These are phyloP conservation scores for Cytospora schulzeri DNA, from an alignment of 2,329 filamentous ascomycete species.

Conservation along the genomic window DNA sequence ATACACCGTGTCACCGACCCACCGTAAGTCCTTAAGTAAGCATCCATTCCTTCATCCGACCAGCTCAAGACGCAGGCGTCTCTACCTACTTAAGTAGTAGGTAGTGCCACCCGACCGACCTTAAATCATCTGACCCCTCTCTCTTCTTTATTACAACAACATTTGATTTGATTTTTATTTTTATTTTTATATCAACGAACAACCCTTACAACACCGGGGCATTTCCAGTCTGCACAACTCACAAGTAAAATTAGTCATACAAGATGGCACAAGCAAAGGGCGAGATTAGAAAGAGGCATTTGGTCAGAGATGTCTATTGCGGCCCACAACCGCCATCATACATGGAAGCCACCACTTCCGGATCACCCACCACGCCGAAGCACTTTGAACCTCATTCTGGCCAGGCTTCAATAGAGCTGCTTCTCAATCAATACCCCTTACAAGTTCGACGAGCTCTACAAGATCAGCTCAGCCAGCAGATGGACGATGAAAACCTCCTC, in stretches of 20 bases:
- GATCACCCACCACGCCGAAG: neutral
- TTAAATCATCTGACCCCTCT: too few relatives aligned
- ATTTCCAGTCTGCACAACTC: neutral
- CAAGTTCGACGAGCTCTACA: slow-evolving; percentile 3
- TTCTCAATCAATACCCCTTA: slow-evolving; percentile 8
- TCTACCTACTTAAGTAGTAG: too few relatives aligned
- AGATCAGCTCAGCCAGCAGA: slow-evolving; percentile 3
- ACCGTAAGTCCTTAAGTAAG: too few relatives aligned
- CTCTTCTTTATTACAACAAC: too few relatives aligned
- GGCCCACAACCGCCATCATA: slow-evolving; percentile 10
- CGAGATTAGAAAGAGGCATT: neutral
- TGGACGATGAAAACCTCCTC: slow-evolving; percentile 2
- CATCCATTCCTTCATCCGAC: neutral
- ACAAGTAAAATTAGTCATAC: neutral
- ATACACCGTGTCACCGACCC: too few relatives aligned
- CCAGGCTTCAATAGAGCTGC: neutral
- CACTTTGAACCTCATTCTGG: neutral
- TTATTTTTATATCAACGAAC: too few relatives aligned
- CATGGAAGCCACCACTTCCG: slow-evolving; percentile 1
- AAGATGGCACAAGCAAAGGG: neutral
- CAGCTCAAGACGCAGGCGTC: too few relatives aligned
- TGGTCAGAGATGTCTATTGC: neutral
- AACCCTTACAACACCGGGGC: neutral
- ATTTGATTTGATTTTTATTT: too few relatives aligned
- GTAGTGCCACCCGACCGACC: too few relatives aligned